Conservation (phyloP, 495 filamentous ascomycete genomes). For the Penicillium bovifimosum region DNA sequence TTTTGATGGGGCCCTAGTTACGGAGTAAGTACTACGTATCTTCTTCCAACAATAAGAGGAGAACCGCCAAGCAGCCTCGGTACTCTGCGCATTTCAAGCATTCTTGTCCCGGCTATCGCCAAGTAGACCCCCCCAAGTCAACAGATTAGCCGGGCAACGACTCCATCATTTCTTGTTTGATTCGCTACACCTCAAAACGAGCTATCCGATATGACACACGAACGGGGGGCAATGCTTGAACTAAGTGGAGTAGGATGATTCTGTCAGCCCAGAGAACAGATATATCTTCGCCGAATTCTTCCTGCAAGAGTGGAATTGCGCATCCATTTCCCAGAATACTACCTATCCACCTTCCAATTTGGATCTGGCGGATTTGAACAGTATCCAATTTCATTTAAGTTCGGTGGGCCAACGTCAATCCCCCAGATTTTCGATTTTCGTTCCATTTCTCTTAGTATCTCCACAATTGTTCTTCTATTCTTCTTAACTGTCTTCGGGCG, state of each 20-base stretch:
- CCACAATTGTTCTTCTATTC: not conserved
- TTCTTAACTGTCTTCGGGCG: not conserved
- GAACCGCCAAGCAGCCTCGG: constrained; percentile 25
- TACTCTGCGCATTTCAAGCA: constrained; percentile 21
- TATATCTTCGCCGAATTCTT: not conserved
- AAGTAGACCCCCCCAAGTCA: constrained; percentile 4
- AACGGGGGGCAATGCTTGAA: not conserved
- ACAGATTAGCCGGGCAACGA: not conserved
- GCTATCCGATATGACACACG: not conserved
- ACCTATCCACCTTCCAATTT: not conserved
- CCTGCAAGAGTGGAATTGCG: not conserved
- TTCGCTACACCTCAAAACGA: constrained; percentile 3
- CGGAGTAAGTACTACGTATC: no score
- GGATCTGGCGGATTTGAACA: not conserved
- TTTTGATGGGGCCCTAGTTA: constrained; percentile 4
- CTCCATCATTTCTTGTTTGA: not conserved
- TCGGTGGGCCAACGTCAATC: not conserved
- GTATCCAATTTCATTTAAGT: not conserved
- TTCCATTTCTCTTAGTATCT: not conserved
- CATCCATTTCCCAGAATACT: not conserved
- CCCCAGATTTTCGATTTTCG: not conserved
- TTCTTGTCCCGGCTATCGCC: constrained; percentile 22
- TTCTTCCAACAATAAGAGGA: constrained; percentile 1
- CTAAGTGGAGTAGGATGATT: not conserved
- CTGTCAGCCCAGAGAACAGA: not conserved